Evolutionary conservation across 768 basidiomycete species (phyloP), one percentile per base, ranked within the genome.

Genomic region (Dioszegia aurantiaca): DNA sequence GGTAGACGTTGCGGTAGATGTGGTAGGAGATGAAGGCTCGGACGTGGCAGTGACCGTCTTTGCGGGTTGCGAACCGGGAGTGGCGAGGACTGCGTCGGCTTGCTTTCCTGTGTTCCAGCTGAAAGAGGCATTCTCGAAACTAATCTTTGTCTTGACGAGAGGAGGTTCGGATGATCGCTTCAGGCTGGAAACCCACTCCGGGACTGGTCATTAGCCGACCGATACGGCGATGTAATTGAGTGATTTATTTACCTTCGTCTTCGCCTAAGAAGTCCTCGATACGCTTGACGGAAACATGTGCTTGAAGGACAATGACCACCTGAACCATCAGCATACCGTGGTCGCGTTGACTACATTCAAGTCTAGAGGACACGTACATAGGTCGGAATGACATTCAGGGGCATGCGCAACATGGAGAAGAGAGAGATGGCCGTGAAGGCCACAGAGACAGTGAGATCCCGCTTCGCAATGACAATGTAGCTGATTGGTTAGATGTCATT

Each of bases 361-460:
- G n/a, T n/a, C n/a, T n/a, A 33, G 2, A 19, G 28, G n/a, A 47
- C n/a, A 41, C 73, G 64, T 46, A 74, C 75, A 56, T 63, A 76
- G 43, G 61, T 79, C 0, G 90, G 90, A 46, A 94, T 85, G 27
- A 88, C 82, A 65, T 88, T 88, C 44, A 92, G 78, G 0, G 90
- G 90, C 19, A 71, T 73, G 37, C 70, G 65, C 3, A 95, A 81
- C 91, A 95, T 91, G 44, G 81, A 81, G 76, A 94, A 94, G 41
- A 94, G 75, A 0, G 89, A 83, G 33, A 95, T 87, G 0, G 90
- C 86, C 42, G 92, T 94, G 71, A 94, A 94, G 0, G 93, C 92
- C 17, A 84, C 81, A 9, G 86, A 81, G 47, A 92, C 81, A 0
- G 89, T 87, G 45, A 98, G 74, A 70, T 88, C 79, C 44, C 88